A percentile compares a stretch with the other conserved stretches of the same genome.
These are phyloP conservation scores for Yamadazyma sp. DNA, from an alignment of 1,139 yeast species.

Conservation along the genomic window DNA sequence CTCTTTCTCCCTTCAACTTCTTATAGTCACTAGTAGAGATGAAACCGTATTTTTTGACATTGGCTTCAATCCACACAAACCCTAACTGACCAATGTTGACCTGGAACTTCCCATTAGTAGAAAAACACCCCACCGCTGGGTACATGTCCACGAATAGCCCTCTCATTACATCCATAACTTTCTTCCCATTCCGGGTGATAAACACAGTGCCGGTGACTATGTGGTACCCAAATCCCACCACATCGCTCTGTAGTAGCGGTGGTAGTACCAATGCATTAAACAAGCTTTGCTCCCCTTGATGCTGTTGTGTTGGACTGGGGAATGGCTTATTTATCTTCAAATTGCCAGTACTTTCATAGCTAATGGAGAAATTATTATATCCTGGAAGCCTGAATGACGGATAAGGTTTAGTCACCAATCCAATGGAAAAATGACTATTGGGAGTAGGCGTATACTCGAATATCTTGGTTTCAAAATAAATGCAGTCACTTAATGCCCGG, in stretches of 20 bases:
- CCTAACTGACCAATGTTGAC: constrained; percentile 91
- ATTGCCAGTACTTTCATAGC: constrained; percentile 84
- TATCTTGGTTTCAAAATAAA: constrained; percentile 71
- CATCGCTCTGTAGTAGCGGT: constrained; percentile 77
- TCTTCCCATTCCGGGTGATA: constrained; percentile 88
- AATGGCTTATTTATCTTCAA: constrained; percentile 79
- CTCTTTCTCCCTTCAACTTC: constrained; percentile 42
- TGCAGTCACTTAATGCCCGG: constrained; percentile 55
- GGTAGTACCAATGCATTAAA: constrained; percentile 73
- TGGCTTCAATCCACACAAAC: constrained; percentile 92
- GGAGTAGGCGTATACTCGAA: constrained; percentile 45
- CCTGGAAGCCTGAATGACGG: constrained; percentile 89
- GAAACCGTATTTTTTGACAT: constrained; percentile 89
- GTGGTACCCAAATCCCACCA: constrained; percentile 88
- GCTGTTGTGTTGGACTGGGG: constrained; percentile 50
- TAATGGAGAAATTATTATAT: constrained; percentile 73
- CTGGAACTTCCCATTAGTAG: constrained; percentile 69
- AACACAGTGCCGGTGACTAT: constrained; percentile 79
- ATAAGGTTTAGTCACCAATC: constrained; percentile 84
- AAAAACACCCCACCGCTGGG: constrained; percentile 86
- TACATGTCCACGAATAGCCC: constrained; percentile 78
- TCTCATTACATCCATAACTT: constrained; percentile 77
- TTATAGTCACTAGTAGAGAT: constrained; percentile 60
- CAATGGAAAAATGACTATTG: constrained; percentile 65
- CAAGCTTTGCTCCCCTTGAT: constrained; percentile 45